These are phyloP conservation scores for Colletotrichum chlorophyti DNA, from an alignment of 2,329 filamentous ascomycete species.

Conservation along the genomic window DNA sequence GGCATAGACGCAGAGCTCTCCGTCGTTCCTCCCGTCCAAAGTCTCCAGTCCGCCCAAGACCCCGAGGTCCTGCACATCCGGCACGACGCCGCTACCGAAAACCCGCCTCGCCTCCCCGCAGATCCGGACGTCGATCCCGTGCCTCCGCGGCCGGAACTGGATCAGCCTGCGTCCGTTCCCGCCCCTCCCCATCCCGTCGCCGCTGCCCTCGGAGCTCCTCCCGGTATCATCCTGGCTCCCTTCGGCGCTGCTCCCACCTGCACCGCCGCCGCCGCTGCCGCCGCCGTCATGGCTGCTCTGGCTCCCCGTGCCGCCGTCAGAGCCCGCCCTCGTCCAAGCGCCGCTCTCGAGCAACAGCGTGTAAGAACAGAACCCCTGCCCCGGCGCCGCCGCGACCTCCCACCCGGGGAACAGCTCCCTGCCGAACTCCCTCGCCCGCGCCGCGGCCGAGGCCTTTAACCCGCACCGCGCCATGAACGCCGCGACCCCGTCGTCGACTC, in stretches of 20 bases:
- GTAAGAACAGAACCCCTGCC: conserved; percentile 61
- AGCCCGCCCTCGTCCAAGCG: neutral
- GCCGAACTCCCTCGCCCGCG: conserved; percentile 37
- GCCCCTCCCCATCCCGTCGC: too few species aligned
- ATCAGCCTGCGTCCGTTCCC: too few species aligned
- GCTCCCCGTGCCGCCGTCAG: neutral
- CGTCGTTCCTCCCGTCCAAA: neutral
- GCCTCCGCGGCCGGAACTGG: conserved; percentile 55
- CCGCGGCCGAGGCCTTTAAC: neutral
- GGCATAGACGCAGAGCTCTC: conserved; percentile 45
- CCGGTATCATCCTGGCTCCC: neutral
- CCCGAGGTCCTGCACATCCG: conserved; percentile 46
- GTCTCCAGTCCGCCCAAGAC: conserved; percentile 33
- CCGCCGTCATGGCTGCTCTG: too few species aligned
- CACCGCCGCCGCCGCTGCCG: neutral
- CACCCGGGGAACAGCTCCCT: conserved; percentile 37
- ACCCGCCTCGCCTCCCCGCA: conserved; percentile 44
- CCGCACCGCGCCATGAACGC: conserved; percentile 12
- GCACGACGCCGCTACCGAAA: conserved; percentile 47
- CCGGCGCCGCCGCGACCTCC: conserved; percentile 40
- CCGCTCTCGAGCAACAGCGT: conserved; percentile 54
- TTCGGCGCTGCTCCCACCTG: neutral
- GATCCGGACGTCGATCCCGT: conserved; percentile 48
- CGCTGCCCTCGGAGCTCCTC: neutral
- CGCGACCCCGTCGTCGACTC: neutral